These are phyloP conservation scores for Lactarius indigo DNA, from an alignment of 768 basidiomycete species.

Conservation along the genomic window DNA sequence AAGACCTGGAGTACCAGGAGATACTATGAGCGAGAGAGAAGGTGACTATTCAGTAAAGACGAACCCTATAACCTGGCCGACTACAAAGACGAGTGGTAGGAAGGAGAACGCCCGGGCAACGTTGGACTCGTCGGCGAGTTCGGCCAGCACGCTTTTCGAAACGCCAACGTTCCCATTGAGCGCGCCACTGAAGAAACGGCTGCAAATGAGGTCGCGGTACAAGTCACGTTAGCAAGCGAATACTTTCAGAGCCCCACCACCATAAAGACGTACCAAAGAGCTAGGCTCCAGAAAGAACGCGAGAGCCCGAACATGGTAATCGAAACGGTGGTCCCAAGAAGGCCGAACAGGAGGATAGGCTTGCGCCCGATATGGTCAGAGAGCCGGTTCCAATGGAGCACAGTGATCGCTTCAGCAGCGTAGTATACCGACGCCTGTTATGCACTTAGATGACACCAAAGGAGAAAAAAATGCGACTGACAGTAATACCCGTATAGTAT, in stretches of 20 bases:
- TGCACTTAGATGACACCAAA: not conserved
- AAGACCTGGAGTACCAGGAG: not conserved
- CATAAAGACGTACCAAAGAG: conserved; percentile 24
- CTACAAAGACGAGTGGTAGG: conserved; percentile 30
- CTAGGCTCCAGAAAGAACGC: conserved; percentile 33
- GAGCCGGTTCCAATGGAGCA: conserved; percentile 43
- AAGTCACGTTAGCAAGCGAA: not conserved
- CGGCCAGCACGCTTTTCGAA: conserved; percentile 67
- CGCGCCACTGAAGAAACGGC: not conserved
- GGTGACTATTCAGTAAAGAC: not conserved
- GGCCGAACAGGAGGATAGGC: conserved; percentile 39
- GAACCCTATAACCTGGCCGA: not conserved
- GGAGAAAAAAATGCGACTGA: conserved; percentile 30
- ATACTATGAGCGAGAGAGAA: not conserved
- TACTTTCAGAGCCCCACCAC: not conserved
- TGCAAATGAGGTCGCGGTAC: not conserved
- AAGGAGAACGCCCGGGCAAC: conserved; percentile 39
- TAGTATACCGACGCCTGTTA: conserved; percentile 45
- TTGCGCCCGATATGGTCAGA: conserved; percentile 48
- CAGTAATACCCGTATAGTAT: conserved; percentile 47
- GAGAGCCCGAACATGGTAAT: conserved; percentile 37
- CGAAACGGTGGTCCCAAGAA: conserved; percentile 33
- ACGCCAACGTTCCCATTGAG: conserved; percentile 38
- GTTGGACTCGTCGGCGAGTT: conserved; percentile 60
- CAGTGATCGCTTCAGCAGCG: conserved; percentile 41